phyloP scores from a whole-genome alignment of 176 grass and related monocot species.

The Avena eriantha region DNA sequence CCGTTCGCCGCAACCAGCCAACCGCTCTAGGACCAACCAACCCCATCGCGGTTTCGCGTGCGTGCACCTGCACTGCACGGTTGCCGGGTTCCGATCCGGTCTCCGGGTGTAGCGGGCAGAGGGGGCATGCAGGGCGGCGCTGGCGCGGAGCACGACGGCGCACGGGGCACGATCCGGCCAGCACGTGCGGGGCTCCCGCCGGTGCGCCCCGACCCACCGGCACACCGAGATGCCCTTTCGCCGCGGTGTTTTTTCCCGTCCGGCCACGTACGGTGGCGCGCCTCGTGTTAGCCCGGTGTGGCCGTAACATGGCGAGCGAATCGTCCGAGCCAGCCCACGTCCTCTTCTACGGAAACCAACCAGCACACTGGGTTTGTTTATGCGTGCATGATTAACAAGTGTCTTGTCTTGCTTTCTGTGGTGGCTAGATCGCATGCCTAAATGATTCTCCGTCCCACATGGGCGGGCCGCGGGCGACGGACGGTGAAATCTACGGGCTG shows the following conservation, averaged over 20 bases:
- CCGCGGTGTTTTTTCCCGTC: not conserved
- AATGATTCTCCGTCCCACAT: conserved; percentile 52
- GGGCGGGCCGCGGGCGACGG: not conserved
- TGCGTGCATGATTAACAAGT: not conserved
- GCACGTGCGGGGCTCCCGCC: conserved; percentile 31
- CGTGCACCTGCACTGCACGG: not conserved
- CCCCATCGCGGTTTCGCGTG: not conserved
- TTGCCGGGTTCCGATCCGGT: not conserved
- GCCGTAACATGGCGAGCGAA: conserved; percentile 29
- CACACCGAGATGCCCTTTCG: conserved; percentile 39
- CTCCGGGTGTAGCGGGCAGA: conserved; percentile 25
- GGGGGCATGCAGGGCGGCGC: conserved; percentile 6
- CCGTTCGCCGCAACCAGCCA: not conserved
- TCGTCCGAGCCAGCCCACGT: too few relatives aligned
- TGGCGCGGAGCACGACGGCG: not conserved
- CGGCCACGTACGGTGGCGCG: not conserved
- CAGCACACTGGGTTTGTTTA: not conserved
- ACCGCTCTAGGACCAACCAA: too few relatives aligned
- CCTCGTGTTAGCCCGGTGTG: not conserved
- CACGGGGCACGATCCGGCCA: conserved; percentile 14
- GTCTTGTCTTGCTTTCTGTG: too few relatives aligned
- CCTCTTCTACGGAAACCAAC: too few relatives aligned
- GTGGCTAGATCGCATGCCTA: too few relatives aligned
- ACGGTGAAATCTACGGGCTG: conserved; percentile 38
- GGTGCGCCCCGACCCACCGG: conserved; percentile 47